Evolutionary conservation across 176 grass and related monocot species (phyloP).

Genomic region (Saccharum officinarum): DNA sequence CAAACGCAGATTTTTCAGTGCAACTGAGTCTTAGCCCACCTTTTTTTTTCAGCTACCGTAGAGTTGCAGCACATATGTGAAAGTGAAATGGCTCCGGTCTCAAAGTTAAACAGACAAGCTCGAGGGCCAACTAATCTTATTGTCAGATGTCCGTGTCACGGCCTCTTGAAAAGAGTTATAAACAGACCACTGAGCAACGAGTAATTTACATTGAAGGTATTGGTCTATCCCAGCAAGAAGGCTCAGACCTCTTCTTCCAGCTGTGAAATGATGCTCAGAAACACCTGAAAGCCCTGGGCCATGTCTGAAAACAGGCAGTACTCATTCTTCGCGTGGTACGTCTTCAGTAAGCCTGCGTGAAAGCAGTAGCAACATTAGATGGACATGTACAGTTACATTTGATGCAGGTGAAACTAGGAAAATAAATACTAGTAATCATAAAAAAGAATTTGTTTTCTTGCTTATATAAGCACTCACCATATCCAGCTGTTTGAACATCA

Average conservation of each 20-base stretch:
- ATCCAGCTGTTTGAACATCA: constrained; percentile 95
- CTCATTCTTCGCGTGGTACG: constrained; percentile 92
- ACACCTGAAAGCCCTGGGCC: constrained; percentile 82
- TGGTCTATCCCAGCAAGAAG: neutral
- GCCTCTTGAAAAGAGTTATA: neutral
- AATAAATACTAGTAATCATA: neutral
- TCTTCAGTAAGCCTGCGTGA: constrained; percentile 71
- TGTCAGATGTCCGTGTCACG: neutral
- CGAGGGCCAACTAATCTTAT: neutral
- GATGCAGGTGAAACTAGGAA: neutral
- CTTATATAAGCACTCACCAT: constrained; percentile 51
- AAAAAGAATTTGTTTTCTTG: neutral
- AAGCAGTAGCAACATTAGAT: constrained; percentile 9
- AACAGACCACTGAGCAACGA: neutral
- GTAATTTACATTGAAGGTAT: neutral
- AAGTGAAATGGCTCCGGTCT: neutral
- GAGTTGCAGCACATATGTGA: neutral
- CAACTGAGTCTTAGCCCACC: neutral
- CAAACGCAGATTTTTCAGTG: neutral
- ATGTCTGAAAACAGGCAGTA: constrained; percentile 93
- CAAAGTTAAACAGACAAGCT: neutral
- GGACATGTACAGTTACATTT: neutral
- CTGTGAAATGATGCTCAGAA: constrained; percentile 90
- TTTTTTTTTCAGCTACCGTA: neutral
- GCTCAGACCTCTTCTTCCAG: constrained; percentile 59